Evolutionary conservation across 192 early-diverging fungal genomes (phyloP), one percentile per base, ranked within the genome.

Genomic region (Rhizophagus sp.): DNA sequence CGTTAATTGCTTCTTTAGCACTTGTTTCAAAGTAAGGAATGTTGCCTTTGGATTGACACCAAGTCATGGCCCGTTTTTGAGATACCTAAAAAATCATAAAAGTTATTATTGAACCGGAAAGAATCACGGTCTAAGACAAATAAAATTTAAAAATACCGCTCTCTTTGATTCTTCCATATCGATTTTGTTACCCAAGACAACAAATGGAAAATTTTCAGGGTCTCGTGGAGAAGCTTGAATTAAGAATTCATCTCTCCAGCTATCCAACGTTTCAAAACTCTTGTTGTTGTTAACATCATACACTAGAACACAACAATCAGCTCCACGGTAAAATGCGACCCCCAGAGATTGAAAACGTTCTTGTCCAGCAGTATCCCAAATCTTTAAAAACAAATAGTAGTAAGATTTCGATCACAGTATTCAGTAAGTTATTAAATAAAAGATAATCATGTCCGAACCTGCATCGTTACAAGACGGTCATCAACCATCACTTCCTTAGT

Each of bases 111-210:
- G 64, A 62, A 49, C 6, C 24, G 24, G 24, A 65, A 27, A 79
- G 24, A 62, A 17, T 44, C 22, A n/a, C 6, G 33, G 47, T 27
- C 5, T 8, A 41, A 41, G 39, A 52, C 3, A 62, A 57, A 41
- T 10, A 19, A 57, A 36, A 52, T 57, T 50, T 13, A 70, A 70
- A 33, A 83, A 36, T 87, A 95, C 95, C 92, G 94, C 93, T 75
- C 96, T 84, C 85, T 94, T 94, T 49, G 89, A 89, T 81, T 98
- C 97, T 82, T 99, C 98, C 83, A 99, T 86, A 84, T 99, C 98
- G 66, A 99, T 91, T 90, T 99, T 99, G 89, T 99, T 99, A 69
- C 97, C 98, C n/a, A 99, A 87, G 19, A 99, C 96, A 68, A 99
- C 95, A 88, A 99, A 99, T 52, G 98, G 98, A 85, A 99, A 99